These are phyloP conservation scores for Haematococcus sp. DNA, from an alignment of 139 green algal species.

Conservation along the genomic window DNA sequence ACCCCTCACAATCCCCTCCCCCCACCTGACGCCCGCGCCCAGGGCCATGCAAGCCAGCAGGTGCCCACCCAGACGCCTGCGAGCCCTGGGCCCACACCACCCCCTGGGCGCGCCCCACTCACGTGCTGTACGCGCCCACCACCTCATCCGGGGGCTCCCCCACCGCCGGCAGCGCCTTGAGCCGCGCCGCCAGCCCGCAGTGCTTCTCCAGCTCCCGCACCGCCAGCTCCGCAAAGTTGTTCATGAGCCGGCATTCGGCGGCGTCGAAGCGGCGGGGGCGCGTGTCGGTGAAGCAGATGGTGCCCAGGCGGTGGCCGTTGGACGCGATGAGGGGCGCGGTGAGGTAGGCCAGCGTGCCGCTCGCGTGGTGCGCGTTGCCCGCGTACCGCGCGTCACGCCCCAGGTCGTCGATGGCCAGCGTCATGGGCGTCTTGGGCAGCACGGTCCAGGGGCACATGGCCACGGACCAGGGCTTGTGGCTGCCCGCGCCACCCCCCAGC, in stretches of 20 bases:
- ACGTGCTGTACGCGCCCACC: too few relatives aligned
- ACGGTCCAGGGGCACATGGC: conserved; percentile 33
- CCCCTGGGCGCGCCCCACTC: too few relatives aligned
- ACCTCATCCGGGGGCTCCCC: too few relatives aligned
- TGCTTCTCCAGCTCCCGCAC: conserved; percentile 64
- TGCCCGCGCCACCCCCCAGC: background rate
- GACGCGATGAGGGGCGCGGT: conserved; percentile 62
- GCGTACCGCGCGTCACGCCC: conserved; percentile 58
- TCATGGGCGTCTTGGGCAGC: conserved; percentile 49
- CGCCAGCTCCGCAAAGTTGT: conserved; percentile 73
- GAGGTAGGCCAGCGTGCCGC: conserved; percentile 69
- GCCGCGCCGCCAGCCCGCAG: background rate
- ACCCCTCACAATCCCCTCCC: too few relatives aligned
- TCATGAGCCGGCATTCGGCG: conserved; percentile 61
- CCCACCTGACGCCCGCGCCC: too few relatives aligned
- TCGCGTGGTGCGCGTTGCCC: conserved; percentile 36
- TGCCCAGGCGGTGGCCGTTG: conserved; percentile 59
- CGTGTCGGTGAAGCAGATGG: conserved; percentile 64
- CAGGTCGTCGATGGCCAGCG: conserved; percentile 60
- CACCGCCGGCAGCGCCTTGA: background rate
- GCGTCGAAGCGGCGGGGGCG: conserved; percentile 43
- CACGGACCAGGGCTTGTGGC: conserved; percentile 11
- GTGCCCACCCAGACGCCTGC: too few relatives aligned
- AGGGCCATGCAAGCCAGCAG: too few relatives aligned
- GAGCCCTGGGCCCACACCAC: too few relatives aligned